Evolutionary conservation across 2,329 filamentous ascomycete species (phyloP), one percentile per base, ranked within the genome.

Genomic region (Pseudocercospora macadamiae): DNA sequence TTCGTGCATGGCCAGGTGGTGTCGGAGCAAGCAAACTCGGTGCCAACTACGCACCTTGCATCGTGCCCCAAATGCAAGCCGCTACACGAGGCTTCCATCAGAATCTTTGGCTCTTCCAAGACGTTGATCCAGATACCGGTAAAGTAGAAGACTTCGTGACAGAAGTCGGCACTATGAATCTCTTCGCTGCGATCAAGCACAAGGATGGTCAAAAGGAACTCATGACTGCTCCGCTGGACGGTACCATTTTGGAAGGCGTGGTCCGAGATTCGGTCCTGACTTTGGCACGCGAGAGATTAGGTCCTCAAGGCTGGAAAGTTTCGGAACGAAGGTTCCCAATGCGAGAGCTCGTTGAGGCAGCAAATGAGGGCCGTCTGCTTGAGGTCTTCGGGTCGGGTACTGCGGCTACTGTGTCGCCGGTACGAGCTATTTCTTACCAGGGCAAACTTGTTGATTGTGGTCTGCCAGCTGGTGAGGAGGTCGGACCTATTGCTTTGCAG

Each of bases 21-120:
- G 93, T 97, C 28, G 95, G 95, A 69, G 92, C 97, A 81, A 96
- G 95, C 86, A 99, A 99, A 82, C 87, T 99, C 30, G 95, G 95
- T 62, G 95, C 93, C 71, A 99, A 99, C 84, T 99, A 99, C 76
- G 95, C 95, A n/a, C 95, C 95, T 4, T 97, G 95, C 80, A 93
- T 99, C 70, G 82, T 97, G n/a, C 95, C 95, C 16, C 95, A 99
- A 79, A 85, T 95, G 70, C 86, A 96, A 77, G 95, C 95, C 39
- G 91, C 92, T 45, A 89, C 87, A 75, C 86, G 92, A 57, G 95
- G 95, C 19, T 96, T 93, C 83, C 93, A 97, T 79, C 95, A 99
- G 81, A 99, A 97, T 78, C 83, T 99, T 54, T 99, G 95, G 95
- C 81, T 99, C 28, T 99, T 97, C 73, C 93, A 93, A 42, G 88